phyloP scores from a whole-genome alignment of 2,329 filamentous ascomycete genomes.

The Chrysoporthe puriensis region DNA sequence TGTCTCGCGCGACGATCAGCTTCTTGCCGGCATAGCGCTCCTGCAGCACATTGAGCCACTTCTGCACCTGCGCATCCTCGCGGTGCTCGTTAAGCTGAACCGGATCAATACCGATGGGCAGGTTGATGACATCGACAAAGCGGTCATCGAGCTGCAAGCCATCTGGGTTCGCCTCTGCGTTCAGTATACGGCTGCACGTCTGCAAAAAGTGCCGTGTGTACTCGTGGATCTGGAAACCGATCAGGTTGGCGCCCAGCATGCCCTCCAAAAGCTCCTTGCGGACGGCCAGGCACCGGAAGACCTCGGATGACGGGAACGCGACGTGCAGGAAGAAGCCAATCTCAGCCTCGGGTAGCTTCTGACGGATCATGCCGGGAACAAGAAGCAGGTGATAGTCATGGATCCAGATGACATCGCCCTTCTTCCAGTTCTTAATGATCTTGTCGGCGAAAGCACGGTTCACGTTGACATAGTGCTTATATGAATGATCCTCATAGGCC shows the following conservation, averaged over 20 bases:
- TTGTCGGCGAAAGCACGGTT: conserved; percentile 93
- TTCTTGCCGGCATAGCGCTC: conserved; percentile 87
- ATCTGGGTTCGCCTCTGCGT: conserved; percentile 86
- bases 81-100: conserved; percentile 73
- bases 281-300: conserved; percentile 88
- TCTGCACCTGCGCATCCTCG: conserved; percentile 70
- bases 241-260: conserved; percentile 88
- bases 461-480: conserved; percentile 90
- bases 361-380: conserved; percentile 85
- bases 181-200: conserved; percentile 88
- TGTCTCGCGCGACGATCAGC: conserved; percentile 90
- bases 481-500: conserved; percentile 95
- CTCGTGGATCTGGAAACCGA: conserved; percentile 92
- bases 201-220: conserved; percentile 94
- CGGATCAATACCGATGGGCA: conserved; percentile 91
- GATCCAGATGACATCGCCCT: conserved; percentile 90
- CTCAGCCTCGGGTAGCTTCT: conserved; percentile 88
- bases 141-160: conserved; percentile 90
- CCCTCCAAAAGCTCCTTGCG: conserved; percentile 87
- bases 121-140: conserved; percentile 84
- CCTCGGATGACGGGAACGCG: conserved; percentile 93
- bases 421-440: conserved; percentile 90
- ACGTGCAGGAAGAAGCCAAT: conserved; percentile 97
- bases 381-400: conserved; percentile 94
- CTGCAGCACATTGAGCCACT: conserved; percentile 79